These are phyloP conservation scores for Apiospora saccharicola DNA, from an alignment of 2,329 filamentous ascomycete genomes.

Conservation along the genomic window DNA sequence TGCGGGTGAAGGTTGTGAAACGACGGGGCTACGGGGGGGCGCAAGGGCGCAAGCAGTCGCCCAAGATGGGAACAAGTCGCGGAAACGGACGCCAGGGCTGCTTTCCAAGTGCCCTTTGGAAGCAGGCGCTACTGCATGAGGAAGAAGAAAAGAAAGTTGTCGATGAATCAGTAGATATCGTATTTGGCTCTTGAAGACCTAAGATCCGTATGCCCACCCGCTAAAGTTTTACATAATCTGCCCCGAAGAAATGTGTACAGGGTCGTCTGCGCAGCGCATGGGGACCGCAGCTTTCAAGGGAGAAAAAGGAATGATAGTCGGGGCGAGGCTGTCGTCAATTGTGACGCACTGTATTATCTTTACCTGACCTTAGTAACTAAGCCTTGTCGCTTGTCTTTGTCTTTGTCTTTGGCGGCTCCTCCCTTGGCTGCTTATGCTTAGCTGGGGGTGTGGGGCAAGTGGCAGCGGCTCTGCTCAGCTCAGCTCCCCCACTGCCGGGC, in stretches of 20 bases:
- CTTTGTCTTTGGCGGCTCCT: neutral
- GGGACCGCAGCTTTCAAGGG: neutral
- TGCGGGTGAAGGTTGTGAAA: constrained; percentile 1
- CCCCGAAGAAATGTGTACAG: neutral
- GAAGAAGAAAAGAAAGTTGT: neutral
- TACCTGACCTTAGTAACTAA: neutral
- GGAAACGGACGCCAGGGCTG: constrained; percentile 17
- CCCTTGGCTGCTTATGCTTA: neutral
- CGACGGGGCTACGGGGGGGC: constrained; percentile 5
- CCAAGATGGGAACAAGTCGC: constrained; percentile 6
- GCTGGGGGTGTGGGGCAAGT: neutral
- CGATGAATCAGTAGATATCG: neutral
- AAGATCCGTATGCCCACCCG: neutral
- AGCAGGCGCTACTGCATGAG: constrained; percentile 9
- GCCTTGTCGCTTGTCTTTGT: constrained; percentile 11
- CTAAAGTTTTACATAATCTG: constrained; percentile 4
- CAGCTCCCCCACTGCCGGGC: neutral
- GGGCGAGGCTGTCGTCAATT: constrained; percentile 15
- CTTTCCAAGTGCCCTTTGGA: constrained; percentile 15
- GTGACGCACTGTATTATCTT: neutral
- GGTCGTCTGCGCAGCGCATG: neutral
- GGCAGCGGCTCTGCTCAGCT: constrained; percentile 2
- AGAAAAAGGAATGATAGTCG: neutral
- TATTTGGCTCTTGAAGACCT: neutral
- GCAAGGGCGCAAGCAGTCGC: constrained; percentile 14